A percentile compares a stretch with the other conserved stretches of the same genome.
Conservation (phyloP, 2,329 filamentous ascomycete genomes). For the Arthrobotrys pseudoclavata region DNA sequence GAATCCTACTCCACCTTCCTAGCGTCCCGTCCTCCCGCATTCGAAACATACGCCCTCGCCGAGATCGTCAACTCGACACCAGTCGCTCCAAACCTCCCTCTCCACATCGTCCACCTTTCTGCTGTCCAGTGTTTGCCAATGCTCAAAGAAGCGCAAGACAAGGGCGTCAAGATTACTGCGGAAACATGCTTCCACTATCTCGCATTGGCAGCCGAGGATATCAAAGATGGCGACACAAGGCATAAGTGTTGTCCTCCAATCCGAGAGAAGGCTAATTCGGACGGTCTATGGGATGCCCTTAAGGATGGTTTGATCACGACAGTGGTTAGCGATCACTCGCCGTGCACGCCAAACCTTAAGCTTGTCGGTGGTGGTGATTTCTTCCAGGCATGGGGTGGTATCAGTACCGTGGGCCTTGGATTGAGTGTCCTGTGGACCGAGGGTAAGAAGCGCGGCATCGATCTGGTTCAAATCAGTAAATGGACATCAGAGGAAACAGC, state of each 20-base stretch:
- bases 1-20: constrained; percentile 91
- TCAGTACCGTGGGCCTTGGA: constrained; percentile 92
- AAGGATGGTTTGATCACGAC: constrained; percentile 86
- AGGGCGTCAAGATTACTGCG: constrained; percentile 87
- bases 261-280: constrained; percentile 82
- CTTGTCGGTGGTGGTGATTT: constrained; percentile 81
- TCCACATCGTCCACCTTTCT: constrained; percentile 94
- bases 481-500: constrained; percentile 91
- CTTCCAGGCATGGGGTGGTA: constrained; percentile 95
- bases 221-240: constrained; percentile 85
- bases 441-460: constrained; percentile 73
- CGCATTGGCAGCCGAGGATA: constrained; percentile 83
- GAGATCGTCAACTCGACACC: constrained; percentile 86
- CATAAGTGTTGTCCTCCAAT: constrained; percentile 98
- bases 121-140: constrained; percentile 89
- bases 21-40: constrained; percentile 85
- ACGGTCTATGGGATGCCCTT: constrained; percentile 88
- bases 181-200: constrained; percentile 98
- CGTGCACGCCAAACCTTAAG: constrained; percentile 95
- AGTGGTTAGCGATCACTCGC: constrained; percentile 94
- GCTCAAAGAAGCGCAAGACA: constrained; percentile 78
- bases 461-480: constrained; percentile 82
- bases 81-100: constrained; percentile 81
- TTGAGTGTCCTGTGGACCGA: constrained; percentile 91
- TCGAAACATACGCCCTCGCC: constrained; percentile 91